Percentiles rank a stretch among this genome's conserved stretches.
Conservation (phyloP, 2,329 filamentous ascomycete genomes). For the Pseudogymnoascus sp. region DNA sequence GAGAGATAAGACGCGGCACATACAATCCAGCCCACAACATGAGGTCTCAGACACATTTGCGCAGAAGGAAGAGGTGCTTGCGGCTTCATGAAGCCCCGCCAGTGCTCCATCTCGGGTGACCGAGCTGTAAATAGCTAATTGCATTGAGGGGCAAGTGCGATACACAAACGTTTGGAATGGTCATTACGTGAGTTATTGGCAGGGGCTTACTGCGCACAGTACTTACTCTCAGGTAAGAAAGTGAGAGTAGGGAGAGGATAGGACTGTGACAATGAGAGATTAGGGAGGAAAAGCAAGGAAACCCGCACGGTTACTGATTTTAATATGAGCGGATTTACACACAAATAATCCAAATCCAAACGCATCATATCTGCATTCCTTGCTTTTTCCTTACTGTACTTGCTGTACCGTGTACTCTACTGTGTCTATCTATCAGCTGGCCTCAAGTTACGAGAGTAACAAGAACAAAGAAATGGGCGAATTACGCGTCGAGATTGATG, state of each 20-base stretch:
- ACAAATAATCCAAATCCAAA: not conserved
- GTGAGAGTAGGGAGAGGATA: not conserved
- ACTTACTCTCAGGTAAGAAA: not conserved
- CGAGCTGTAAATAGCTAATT: constrained; percentile 6
- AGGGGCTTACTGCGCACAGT: not conserved
- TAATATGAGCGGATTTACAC: constrained; percentile 3
- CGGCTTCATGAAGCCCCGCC: not conserved
- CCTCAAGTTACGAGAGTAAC: not conserved
- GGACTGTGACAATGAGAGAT: not conserved
- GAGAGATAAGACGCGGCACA: constrained; percentile 6
- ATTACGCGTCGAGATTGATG: not conserved
- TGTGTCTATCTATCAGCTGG: constrained; percentile 3
- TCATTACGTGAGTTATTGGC: not conserved
- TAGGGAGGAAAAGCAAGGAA: not conserved
- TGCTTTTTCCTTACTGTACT: constrained; percentile 6
- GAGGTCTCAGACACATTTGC: constrained; percentile 1
- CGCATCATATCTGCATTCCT: constrained; percentile 7
- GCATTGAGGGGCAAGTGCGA: not conserved
- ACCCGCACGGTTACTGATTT: not conserved
- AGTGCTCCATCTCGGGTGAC: not conserved
- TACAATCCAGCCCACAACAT: constrained; percentile 5
- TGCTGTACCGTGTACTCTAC: not conserved
- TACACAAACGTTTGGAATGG: constrained; percentile 2
- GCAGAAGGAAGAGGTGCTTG: not conserved
- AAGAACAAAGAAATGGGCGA: not conserved